A percentile compares a stretch with the other conserved stretches of the same genome.
Evolutionary conservation across 1,284 basidiomycete species (phyloP).

Genomic region (Ceratobasidium sp.): DNA sequence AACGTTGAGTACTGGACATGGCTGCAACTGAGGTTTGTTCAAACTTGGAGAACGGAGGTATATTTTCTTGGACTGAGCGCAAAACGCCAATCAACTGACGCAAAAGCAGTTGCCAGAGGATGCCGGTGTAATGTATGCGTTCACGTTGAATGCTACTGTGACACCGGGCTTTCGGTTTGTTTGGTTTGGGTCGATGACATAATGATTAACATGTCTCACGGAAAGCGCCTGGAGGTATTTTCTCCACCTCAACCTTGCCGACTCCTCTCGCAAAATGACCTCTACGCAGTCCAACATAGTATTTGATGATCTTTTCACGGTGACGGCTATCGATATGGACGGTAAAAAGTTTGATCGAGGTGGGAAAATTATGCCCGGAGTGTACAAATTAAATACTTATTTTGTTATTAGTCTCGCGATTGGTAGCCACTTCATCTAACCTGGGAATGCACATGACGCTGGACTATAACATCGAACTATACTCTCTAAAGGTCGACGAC

Average conservation of each 20-base stretch:
- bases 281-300: constrained; percentile 66
- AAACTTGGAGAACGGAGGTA: neutral
- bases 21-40: constrained; percentile 11
- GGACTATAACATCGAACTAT: constrained; percentile 91
- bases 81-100: neutral
- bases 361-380: constrained; percentile 50
- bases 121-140: no score
- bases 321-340: constrained; percentile 85
- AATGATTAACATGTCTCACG: neutral
- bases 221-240: neutral
- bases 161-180: no score
- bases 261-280: constrained; percentile 36
- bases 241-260: constrained; percentile 8
- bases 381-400: constrained; percentile 6
- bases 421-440: constrained; percentile 84
- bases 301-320: constrained; percentile 90
- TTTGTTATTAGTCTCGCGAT: constrained; percentile 73
- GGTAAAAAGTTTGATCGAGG: constrained; percentile 98
- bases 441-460: constrained; percentile 89
- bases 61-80: neutral
- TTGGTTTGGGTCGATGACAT: no score
- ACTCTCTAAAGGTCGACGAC: constrained; percentile 72
- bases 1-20: neutral
- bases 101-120: neutral
- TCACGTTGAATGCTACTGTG: no score